Conservation (phyloP, 2,329 filamentous ascomycete species). For the Aspergillus pseudoterreus region DNA sequence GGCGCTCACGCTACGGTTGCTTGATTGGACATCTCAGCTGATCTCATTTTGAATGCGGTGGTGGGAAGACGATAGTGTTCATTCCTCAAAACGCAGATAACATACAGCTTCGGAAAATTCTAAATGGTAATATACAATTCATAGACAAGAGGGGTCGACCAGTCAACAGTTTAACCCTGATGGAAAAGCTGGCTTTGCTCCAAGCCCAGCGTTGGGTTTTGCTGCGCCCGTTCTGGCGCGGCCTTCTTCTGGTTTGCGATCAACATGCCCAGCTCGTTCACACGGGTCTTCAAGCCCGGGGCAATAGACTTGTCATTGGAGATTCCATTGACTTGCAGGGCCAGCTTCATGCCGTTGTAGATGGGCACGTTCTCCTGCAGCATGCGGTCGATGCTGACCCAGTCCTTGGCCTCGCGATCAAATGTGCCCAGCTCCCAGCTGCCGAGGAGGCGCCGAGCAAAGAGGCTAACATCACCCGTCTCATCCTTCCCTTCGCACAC, state of each 20-base stretch:
- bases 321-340: slow-evolving; percentile 32
- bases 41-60: background rate
- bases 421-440: slow-evolving; percentile 28
- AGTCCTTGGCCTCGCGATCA: slow-evolving; percentile 16
- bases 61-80: slow-evolving; percentile 12
- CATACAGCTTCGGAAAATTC: slow-evolving; percentile 16
- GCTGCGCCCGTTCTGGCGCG: slow-evolving; percentile 15
- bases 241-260: slow-evolving; percentile 32
- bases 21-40: background rate
- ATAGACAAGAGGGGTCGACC: slow-evolving; percentile 3
- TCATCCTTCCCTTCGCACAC: slow-evolving; percentile 36
- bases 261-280: slow-evolving; percentile 50
- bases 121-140: slow-evolving; percentile 23
- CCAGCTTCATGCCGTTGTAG: slow-evolving; percentile 40
- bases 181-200: slow-evolving; percentile 16
- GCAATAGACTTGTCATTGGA: slow-evolving; percentile 22
- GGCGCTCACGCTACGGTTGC: too few relatives aligned
- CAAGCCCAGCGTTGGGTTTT: slow-evolving; percentile 19
- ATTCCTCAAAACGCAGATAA: slow-evolving; percentile 19
- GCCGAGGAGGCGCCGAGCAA: slow-evolving; percentile 35
- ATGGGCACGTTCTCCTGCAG: slow-evolving; percentile 35
- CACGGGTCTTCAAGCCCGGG: slow-evolving; percentile 19
- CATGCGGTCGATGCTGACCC: slow-evolving; percentile 18
- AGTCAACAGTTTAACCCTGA: slow-evolving; percentile 5
- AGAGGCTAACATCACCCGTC: slow-evolving; percentile 37